Conservation (phyloP, 176 grass and related monocot species). For the Zoysia pacifica region DNA sequence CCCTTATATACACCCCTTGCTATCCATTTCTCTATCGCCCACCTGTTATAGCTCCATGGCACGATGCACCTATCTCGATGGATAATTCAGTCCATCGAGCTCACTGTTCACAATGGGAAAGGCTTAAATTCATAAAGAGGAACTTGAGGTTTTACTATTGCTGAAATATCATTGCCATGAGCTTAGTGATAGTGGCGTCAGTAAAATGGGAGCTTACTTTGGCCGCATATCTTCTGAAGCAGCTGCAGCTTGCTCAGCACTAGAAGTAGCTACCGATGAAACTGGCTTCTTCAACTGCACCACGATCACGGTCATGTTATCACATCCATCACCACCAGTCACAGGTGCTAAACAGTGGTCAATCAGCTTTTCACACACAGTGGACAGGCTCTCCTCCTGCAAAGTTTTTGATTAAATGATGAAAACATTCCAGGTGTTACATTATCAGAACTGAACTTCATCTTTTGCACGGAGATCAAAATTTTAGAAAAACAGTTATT, state of each 20-base stretch:
- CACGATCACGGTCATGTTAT: slow-evolving; percentile 93
- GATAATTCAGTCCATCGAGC: not conserved
- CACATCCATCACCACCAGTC: slow-evolving; percentile 71
- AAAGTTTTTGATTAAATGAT: not conserved
- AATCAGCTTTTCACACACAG: slow-evolving; percentile 71
- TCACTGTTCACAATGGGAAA: slow-evolving; percentile 54
- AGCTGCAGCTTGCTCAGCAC: slow-evolving; percentile 19
- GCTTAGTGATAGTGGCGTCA: not conserved
- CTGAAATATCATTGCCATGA: not conserved
- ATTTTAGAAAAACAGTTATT: not conserved
- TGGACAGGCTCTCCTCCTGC: slow-evolving; percentile 72
- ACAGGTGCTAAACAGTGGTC: slow-evolving; percentile 76
- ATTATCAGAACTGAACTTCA: not conserved
- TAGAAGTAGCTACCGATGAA: slow-evolving; percentile 26
- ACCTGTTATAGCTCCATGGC: slow-evolving; percentile 22
- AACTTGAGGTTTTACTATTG: not conserved
- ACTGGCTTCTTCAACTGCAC: slow-evolving; percentile 76
- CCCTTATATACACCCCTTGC: slow-evolving; percentile 54
- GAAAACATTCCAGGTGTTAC: not conserved
- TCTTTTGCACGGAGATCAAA: not conserved
- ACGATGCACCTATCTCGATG: not conserved
- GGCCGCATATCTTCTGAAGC: slow-evolving; percentile 35
- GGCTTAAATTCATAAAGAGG: slow-evolving; percentile 54
- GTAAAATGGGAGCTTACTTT: slow-evolving; percentile 38
- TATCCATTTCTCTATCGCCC: slow-evolving; percentile 48